Evolutionary conservation across 2,329 filamentous ascomycete species (phyloP).

Genomic region (Alternaria triticina): DNA sequence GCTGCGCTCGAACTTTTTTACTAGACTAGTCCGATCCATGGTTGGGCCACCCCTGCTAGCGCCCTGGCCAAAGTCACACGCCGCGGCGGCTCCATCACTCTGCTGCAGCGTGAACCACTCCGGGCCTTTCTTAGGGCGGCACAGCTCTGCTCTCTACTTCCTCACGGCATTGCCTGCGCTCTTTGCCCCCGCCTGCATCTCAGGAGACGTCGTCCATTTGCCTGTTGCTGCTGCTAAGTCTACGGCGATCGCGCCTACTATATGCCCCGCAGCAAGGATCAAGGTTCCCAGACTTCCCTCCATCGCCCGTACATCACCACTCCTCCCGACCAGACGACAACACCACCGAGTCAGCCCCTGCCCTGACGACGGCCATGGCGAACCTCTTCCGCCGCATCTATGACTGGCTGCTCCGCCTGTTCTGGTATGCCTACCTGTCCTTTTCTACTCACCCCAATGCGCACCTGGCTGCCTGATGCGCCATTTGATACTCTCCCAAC

Average conservation of each 20-base stretch:
- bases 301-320: conserved; percentile 37
- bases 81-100: conserved; percentile 27
- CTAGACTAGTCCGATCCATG: conserved; percentile 13
- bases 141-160: conserved; percentile 30
- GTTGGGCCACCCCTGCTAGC: conserved; percentile 20
- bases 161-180: conserved; percentile 18
- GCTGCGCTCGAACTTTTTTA: conserved; percentile 17
- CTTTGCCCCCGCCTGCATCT: conserved; percentile 29
- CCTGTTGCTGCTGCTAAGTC: conserved; percentile 29
- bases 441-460: conserved; percentile 14
- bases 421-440: conserved; percentile 73
- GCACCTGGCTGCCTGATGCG: conserved; percentile 34
- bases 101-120: conserved; percentile 26
- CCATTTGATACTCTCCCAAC: conserved; percentile 31
- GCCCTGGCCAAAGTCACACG: conserved; percentile 21
- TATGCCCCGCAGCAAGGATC: conserved; percentile 47
- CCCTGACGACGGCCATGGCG: conserved; percentile 66
- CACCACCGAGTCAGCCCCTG: conserved; percentile 45
- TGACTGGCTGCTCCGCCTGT: conserved; percentile 96
- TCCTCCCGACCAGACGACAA: conserved; percentile 29
- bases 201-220: conserved; percentile 27
- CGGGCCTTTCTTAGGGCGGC: conserved; percentile 37
- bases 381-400: conserved; percentile 93
- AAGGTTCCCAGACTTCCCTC: conserved; percentile 41
- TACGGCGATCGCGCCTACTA: conserved; percentile 38